These are phyloP conservation scores for Podospora pseudopauciseta DNA, from an alignment of 495 filamentous ascomycete species.

Conservation along the genomic window DNA sequence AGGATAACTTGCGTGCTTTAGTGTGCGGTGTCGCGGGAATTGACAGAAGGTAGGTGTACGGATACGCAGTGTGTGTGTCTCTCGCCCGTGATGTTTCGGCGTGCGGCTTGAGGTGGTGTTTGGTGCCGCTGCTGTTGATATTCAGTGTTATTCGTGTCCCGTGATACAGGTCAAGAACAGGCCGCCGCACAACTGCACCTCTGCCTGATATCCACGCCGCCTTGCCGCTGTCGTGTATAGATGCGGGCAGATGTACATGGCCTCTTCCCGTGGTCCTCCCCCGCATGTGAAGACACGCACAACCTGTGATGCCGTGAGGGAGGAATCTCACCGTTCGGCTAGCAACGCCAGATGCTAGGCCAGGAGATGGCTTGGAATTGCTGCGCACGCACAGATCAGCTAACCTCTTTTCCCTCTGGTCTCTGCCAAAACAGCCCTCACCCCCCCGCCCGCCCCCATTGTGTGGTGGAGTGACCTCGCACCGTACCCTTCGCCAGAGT, in stretches of 20 bases:
- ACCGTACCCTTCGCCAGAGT: not conserved
- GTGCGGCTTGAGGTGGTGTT: not conserved
- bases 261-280: not conserved
- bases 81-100: not conserved
- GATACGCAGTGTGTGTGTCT: not conserved
- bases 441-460: not conserved
- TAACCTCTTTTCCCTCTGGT: not conserved
- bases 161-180: not conserved
- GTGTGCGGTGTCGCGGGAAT: not conserved
- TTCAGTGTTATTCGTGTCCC: not conserved
- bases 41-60: not conserved
- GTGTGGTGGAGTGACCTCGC: not conserved
- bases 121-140: not conserved
- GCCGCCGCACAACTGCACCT: not conserved
- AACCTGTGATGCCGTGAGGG: not conserved
- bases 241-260: not conserved
- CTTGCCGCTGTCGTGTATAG: not conserved
- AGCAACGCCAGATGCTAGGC: not conserved
- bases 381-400: conserved; percentile 1
- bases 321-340: not conserved
- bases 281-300: not conserved
- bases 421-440: not conserved
- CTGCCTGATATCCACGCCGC: not conserved
- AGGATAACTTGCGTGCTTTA: not conserved
- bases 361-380: not conserved